A percentile compares a stretch with the other conserved stretches of the same genome.
Conservation (phyloP, 2,329 filamentous ascomycete genomes). For the Trichophaea hybrida region DNA sequence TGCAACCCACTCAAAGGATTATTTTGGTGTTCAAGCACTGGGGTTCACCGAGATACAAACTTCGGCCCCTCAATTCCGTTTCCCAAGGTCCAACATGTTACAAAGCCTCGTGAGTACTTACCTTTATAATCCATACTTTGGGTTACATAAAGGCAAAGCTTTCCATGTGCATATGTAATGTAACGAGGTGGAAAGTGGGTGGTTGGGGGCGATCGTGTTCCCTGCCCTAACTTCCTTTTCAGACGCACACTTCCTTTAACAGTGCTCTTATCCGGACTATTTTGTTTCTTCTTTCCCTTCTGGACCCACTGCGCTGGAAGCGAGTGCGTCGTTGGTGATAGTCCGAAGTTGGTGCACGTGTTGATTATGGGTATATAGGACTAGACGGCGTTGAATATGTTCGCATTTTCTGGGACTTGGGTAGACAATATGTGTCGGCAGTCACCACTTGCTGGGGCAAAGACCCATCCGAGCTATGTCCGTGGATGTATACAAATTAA, state of each 20-base stretch:
- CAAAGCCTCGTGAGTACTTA: too few species aligned
- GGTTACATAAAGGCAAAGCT: too few species aligned
- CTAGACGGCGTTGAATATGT: too few species aligned
- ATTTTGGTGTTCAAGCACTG: background rate
- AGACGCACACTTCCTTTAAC: background rate
- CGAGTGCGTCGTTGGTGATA: background rate
- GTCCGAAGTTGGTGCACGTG: background rate
- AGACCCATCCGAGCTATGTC: too few species aligned
- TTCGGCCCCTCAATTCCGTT: background rate
- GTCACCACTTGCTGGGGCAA: too few species aligned
- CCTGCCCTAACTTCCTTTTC: background rate
- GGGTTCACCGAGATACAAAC: background rate
- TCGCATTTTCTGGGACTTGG: background rate
- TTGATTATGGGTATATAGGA: too few species aligned
- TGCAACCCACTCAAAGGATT: background rate
- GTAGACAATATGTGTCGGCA: background rate
- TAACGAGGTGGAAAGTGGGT: background rate
- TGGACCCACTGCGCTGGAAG: background rate
- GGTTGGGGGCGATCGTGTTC: background rate
- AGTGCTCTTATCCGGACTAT: background rate
- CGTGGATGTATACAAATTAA: background rate
- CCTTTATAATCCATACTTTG: too few species aligned
- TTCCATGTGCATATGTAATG: background rate
- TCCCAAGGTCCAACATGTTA: too few species aligned
- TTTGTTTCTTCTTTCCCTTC: background rate